Percentiles rank a stretch among this genome's conserved stretches.
Evolutionary conservation across 202 grass and related monocot species (phyloP).

Genomic region (Miscanthus sacchariflorus): DNA sequence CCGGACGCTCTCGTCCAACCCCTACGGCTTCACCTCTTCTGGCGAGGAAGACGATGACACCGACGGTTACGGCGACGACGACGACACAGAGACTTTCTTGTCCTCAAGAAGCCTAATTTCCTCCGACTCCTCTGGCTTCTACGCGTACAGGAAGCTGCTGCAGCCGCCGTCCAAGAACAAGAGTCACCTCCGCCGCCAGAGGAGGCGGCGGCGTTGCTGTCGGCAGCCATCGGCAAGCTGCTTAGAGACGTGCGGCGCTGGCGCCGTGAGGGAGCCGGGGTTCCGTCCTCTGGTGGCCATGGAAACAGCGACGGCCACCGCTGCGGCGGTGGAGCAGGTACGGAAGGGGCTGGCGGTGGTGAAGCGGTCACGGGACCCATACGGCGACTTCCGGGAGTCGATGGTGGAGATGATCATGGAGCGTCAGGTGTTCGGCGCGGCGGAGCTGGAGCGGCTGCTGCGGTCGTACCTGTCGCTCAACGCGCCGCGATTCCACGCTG

Average conservation of each 20-base stretch:
- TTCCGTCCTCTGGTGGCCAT: conserved; percentile 47
- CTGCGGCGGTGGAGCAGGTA: conserved; percentile 47
- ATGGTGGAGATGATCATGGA: conserved; percentile 92
- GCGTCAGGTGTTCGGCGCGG: conserved; percentile 58
- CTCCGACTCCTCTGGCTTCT: conserved; percentile 71
- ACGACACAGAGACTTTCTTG: conserved; percentile 52
- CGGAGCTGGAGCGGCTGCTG: conserved; percentile 80
- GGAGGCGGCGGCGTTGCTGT: not conserved
- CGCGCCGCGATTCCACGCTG: conserved; percentile 64
- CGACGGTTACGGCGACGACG: not conserved
- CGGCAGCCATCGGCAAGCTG: conserved; percentile 44
- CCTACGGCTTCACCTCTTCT: conserved; percentile 61
- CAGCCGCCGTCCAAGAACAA: conserved; percentile 7
- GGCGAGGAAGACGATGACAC: conserved; percentile 24
- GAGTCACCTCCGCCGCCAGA: not conserved
- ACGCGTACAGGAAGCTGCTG: not conserved
- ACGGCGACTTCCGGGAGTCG: conserved; percentile 79
- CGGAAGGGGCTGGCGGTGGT: conserved; percentile 76
- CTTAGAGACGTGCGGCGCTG: conserved; percentile 41
- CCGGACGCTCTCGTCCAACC: conserved; percentile 40
- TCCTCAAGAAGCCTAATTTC: conserved; percentile 67
- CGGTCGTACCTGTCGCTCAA: conserved; percentile 83
- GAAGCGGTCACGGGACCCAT: conserved; percentile 80
- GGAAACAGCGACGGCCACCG: not conserved
- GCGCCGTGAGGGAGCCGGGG: conserved; percentile 41